Conservation (phyloP, 176 grass and related monocot genomes). For the Musa troglodytarum region DNA sequence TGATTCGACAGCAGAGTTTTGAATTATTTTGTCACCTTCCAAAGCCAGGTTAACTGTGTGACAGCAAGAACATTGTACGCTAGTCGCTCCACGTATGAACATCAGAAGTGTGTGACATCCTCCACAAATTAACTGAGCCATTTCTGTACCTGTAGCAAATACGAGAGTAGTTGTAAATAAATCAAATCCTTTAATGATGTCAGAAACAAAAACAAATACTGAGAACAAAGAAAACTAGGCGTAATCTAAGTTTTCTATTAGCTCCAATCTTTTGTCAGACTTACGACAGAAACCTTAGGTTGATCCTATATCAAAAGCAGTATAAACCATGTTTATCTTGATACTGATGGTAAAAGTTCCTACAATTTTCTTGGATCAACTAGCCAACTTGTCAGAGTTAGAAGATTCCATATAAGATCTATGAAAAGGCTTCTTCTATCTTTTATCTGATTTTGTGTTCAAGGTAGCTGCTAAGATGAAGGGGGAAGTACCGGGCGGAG, state of each 20-base stretch:
- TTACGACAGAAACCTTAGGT: no score
- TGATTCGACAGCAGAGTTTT: neutral
- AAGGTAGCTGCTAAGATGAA: neutral
- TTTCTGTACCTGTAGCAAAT: slow-evolving; percentile 60
- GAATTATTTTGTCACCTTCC: slow-evolving; percentile 40
- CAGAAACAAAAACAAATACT: neutral
- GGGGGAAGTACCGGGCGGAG: slow-evolving; percentile 55
- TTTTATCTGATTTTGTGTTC: neutral
- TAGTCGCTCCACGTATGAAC: slow-evolving; percentile 86
- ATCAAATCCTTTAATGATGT: neutral
- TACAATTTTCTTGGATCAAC: no score
- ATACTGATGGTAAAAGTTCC: no score
- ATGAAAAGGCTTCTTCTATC: neutral
- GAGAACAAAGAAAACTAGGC: neutral
- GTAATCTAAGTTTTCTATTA: neutral
- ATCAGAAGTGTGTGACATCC: slow-evolving; percentile 99
- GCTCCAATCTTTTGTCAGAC: neutral
- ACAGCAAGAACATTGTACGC: slow-evolving; percentile 96
- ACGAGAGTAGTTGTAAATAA: neutral
- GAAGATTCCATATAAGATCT: neutral
- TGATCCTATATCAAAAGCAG: neutral
- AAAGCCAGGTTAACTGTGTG: slow-evolving; percentile 89
- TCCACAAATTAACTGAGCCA: slow-evolving; percentile 91
- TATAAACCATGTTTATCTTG: no score
- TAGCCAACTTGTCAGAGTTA: no score